A percentile compares a stretch with the other conserved stretches of the same genome.
Evolutionary conservation across 768 basidiomycete genomes (phyloP).

Genomic region (Nidularia pulvinata): DNA sequence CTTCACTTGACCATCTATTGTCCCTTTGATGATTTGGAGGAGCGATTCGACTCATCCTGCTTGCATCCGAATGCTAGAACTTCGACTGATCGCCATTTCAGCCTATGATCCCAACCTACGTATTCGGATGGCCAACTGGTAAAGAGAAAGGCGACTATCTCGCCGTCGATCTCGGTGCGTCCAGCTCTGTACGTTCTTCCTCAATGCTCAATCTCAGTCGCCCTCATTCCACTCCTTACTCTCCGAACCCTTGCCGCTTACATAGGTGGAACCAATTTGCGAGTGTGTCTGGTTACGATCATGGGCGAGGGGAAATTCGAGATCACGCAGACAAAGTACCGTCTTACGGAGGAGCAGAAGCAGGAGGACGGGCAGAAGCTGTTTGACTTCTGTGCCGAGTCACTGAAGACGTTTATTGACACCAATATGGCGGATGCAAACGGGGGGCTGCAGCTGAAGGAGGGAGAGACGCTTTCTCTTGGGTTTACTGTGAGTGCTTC

Average conservation of each 20-base stretch:
- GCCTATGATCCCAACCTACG: slow-evolving; percentile 98
- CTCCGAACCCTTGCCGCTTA: neutral
- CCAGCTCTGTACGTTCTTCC: neutral
- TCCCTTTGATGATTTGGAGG: too few relatives aligned
- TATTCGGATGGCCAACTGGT: slow-evolving; percentile 94
- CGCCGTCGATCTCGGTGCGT: slow-evolving; percentile 84
- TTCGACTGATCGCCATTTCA: slow-evolving; percentile 19
- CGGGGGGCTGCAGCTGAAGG: slow-evolving; percentile 44
- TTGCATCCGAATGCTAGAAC: too few relatives aligned
- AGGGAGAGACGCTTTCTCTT: slow-evolving; percentile 68
- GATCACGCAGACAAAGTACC: slow-evolving; percentile 97
- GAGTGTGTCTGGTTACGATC: slow-evolving; percentile 94
- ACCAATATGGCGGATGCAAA: slow-evolving; percentile 58
- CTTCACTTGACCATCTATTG: too few relatives aligned
- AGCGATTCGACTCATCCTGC: too few relatives aligned
- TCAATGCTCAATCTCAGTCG: neutral
- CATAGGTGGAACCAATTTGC: slow-evolving; percentile 93
- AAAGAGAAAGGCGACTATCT: slow-evolving; percentile 89
- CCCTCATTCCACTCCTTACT: neutral
- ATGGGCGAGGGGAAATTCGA: slow-evolving; percentile 96
- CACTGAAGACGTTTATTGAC: slow-evolving; percentile 85
- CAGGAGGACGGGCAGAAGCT: slow-evolving; percentile 94
- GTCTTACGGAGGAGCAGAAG: slow-evolving; percentile 97
- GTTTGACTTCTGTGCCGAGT: slow-evolving; percentile 98
- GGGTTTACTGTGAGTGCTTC: slow-evolving; percentile 88